These are phyloP conservation scores for Colletotrichum liriopes DNA, from an alignment of 2,329 filamentous ascomycete genomes.

Conservation along the genomic window DNA sequence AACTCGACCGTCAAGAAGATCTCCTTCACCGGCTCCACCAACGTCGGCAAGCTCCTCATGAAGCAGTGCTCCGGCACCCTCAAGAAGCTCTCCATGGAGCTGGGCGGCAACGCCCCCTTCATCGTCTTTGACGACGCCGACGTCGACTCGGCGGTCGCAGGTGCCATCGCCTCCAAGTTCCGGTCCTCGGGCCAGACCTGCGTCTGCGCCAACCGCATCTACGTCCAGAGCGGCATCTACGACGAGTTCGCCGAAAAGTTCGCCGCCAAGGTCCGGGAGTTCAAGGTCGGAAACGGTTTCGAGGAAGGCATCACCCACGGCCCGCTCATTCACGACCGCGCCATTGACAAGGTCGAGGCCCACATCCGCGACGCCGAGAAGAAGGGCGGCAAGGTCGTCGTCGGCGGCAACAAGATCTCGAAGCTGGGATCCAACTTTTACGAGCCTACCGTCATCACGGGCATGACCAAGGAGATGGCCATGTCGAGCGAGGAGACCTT, in stretches of 20 bases:
- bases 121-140: constrained; percentile 98
- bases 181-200: constrained; percentile 96
- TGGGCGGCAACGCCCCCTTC: constrained; percentile 95
- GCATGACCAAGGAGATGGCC: constrained; percentile 89
- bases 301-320: constrained; percentile 81
- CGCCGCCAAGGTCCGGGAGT: constrained; percentile 79
- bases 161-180: constrained; percentile 91
- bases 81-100: constrained; percentile 89
- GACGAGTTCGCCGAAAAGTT: constrained; percentile 80
- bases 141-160: constrained; percentile 85
- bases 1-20: constrained; percentile 87
- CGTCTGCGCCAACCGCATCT: constrained; percentile 89
- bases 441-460: constrained; percentile 89
- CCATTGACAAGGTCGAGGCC: constrained; percentile 82
- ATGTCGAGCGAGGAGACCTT: constrained; percentile 94
- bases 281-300: constrained; percentile 85
- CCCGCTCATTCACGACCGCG: constrained; percentile 88
- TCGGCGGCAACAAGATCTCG: constrained; percentile 81
- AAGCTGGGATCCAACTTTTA: constrained; percentile 83
- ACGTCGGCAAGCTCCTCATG: constrained; percentile 84
- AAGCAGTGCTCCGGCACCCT: constrained; percentile 87
- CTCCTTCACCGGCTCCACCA: constrained; percentile 90
- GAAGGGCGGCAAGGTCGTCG: constrained; percentile 82
- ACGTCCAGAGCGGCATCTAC: constrained; percentile 84
- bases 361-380: constrained; percentile 85